Base-by-base conservation (phyloP, 495 filamentous ascomycete species). In the Neurospora sp. region DNA sequence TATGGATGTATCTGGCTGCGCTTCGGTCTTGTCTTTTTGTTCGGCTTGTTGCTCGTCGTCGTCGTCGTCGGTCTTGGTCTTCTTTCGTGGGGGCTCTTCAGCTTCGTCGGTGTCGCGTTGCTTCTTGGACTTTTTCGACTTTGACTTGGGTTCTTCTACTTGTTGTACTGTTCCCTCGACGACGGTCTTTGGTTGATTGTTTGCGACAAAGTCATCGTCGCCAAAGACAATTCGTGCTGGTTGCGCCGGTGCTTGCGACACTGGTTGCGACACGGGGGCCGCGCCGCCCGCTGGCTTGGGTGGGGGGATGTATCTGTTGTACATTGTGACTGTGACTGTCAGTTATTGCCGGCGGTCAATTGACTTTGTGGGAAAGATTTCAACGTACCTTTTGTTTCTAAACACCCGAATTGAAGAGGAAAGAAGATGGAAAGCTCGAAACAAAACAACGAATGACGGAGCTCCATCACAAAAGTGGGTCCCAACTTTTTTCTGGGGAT, bases 241-340 rank as follows among this genome's bases (percentile, higher is more conserved):
- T 49, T 78, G 74, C n/a, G 74, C 39, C 14, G 71, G 39, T 1
- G 74, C 39, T 6, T 76, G 71, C 0, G 75, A 39, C 38, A 70
- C 35, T 35, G 69, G 49, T 7, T 16, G 72, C 12, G 49, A 54
- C 66, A 27, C 54, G 23, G 54, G 27, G 27, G 54, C 54, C 5
- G 54, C 54, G 7, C 66, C 39, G 41, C 66, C 44, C 62, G 76
- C 40, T 46, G 54, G 49, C 44, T 83, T 84, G 35, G 79, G 75
- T 11, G 82, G 80, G 27, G 83, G 84, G 2, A 85, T 79, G 71
- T 85, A 85, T 75, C 84, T 79, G 40, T 78, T 79, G 72, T 86
- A 85, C 77, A 84, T 86, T 40, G 69, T 76, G 20, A 40, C 27
- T 66, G 0, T 66, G 12, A 14, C 3, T 66, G 27, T 66, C 27